Evolutionary conservation across 2,329 filamentous ascomycete species (phyloP).

Genomic region (Xylaria sp.): DNA sequence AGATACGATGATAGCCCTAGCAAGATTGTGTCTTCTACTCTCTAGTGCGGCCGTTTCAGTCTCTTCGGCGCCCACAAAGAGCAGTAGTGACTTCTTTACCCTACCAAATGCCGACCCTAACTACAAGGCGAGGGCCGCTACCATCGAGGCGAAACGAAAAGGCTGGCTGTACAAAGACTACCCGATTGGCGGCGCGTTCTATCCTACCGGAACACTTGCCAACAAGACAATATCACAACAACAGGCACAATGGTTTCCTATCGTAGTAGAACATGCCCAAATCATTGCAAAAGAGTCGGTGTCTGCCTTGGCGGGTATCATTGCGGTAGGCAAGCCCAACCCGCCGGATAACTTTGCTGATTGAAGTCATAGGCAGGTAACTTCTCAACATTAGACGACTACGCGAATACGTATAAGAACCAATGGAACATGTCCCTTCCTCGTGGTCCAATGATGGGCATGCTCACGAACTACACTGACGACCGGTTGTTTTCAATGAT

Average conservation of each 20-base stretch:
- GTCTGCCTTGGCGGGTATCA: conserved; percentile 20
- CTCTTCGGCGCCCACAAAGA: neutral
- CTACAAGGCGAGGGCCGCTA: conserved; percentile 13
- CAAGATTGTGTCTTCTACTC: conserved; percentile 1
- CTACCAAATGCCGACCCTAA: conserved; percentile 9
- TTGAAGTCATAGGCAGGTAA: conserved; percentile 16
- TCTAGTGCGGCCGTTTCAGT: conserved; percentile 6
- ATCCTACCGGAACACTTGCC: conserved; percentile 26
- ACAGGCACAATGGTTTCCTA: conserved; percentile 27
- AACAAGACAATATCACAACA: conserved; percentile 28
- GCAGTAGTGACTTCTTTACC: conserved; percentile 4
- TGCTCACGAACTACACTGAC: conserved; percentile 30
- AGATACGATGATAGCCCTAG: conserved; percentile 10
- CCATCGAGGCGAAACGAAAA: conserved; percentile 18
- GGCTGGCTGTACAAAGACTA: conserved; percentile 24
- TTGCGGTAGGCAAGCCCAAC: conserved; percentile 16
- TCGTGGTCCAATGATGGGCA: conserved; percentile 18
- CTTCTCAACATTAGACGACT: conserved; percentile 26
- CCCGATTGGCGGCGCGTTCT: conserved; percentile 28
- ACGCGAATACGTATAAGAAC: conserved; percentile 26
- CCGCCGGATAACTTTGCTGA: conserved; percentile 3
- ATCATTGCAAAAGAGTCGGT: conserved; percentile 20
- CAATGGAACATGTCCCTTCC: conserved; percentile 30
- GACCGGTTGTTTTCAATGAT: conserved; percentile 31
- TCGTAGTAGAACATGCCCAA: conserved; percentile 22